Conservation (phyloP, 2,329 filamentous ascomycete genomes). For the Thermothelomyces thermophilus region DNA sequence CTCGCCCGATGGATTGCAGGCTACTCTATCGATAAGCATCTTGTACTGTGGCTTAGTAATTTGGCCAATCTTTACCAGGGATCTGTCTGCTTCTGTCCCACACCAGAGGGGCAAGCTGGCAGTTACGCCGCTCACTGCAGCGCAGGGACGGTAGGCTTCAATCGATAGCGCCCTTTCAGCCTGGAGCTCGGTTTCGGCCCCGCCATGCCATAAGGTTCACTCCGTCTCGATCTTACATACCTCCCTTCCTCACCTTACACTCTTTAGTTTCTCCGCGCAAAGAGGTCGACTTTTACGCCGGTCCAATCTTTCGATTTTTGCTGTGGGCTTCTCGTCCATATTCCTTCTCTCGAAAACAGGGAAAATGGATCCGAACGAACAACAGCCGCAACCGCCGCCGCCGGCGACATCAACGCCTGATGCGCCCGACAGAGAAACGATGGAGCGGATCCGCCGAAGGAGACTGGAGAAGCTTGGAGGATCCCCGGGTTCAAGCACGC, state of each 20-base stretch:
- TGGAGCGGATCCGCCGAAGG: slow-evolving; percentile 49
- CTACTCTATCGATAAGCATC: background rate
- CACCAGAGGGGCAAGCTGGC: background rate
- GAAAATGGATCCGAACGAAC: slow-evolving; percentile 42
- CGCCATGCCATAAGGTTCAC: no score
- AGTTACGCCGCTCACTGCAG: background rate
- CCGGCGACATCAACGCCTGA: slow-evolving; percentile 32
- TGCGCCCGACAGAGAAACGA: slow-evolving; percentile 52
- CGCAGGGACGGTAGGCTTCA: slow-evolving; percentile 1
- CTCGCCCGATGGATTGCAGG: no score
- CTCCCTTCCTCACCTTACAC: no score
- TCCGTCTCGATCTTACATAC: no score
- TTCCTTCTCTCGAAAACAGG: background rate
- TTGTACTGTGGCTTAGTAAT: background rate
- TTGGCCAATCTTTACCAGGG: background rate
- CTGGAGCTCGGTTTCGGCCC: slow-evolving; percentile 4
- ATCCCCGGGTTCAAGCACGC: slow-evolving; percentile 22
- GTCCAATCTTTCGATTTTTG: no score
- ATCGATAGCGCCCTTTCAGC: slow-evolving; percentile 2
- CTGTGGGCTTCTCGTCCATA: no score
- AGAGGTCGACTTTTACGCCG: no score
- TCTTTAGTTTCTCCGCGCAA: no score
- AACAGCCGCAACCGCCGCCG: slow-evolving; percentile 22
- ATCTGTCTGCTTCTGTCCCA: slow-evolving; percentile 1
- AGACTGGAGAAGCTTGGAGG: slow-evolving; percentile 46